Percentiles rank a stretch among this genome's conserved stretches.
Evolutionary conservation across 306 rosid species (phyloP).

Genomic region (Sesbania bispinosa): DNA sequence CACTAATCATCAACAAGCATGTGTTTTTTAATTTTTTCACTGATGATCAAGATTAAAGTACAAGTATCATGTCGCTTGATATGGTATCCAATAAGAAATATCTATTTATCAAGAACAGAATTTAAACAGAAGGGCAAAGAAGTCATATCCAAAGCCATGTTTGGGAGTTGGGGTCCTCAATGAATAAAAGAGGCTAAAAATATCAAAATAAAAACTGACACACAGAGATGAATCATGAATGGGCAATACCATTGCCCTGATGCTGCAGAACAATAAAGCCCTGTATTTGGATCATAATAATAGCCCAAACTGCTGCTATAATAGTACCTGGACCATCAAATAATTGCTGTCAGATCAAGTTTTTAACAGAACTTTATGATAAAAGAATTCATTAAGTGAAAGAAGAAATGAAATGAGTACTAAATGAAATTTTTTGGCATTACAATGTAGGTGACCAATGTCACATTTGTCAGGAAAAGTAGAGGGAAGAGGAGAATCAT

Average conservation of each 20-base stretch:
- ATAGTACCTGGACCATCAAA: slow-evolving; percentile 54
- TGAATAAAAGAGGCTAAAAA: background rate
- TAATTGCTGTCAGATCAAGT: slow-evolving; percentile 14
- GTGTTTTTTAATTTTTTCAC: background rate
- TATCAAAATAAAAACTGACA: slow-evolving; percentile 1
- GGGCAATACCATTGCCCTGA: slow-evolving; percentile 61
- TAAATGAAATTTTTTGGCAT: background rate
- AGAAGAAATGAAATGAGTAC: background rate
- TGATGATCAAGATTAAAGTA: background rate
- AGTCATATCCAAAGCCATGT: background rate
- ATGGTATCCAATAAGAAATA: slow-evolving; percentile 8
- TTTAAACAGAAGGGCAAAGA: background rate
- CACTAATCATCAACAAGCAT: background rate
- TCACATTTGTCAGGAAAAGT: background rate
- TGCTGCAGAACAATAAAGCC: slow-evolving; percentile 57
- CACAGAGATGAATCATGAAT: slow-evolving; percentile 11
- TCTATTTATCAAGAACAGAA: background rate
- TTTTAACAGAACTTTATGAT: background rate
- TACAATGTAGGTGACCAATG: background rate
- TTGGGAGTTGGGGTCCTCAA: background rate
- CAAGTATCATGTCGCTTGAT: background rate
- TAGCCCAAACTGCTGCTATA: slow-evolving; percentile 61
- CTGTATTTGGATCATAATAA: slow-evolving; percentile 48
- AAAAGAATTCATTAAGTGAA: slow-evolving; percentile 3
- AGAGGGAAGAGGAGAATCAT: slow-evolving; percentile 22